A percentile compares a stretch with the other conserved stretches of the same genome.
Conservation (phyloP, 2,329 filamentous ascomycete genomes). For the Aspergillus sojae region DNA sequence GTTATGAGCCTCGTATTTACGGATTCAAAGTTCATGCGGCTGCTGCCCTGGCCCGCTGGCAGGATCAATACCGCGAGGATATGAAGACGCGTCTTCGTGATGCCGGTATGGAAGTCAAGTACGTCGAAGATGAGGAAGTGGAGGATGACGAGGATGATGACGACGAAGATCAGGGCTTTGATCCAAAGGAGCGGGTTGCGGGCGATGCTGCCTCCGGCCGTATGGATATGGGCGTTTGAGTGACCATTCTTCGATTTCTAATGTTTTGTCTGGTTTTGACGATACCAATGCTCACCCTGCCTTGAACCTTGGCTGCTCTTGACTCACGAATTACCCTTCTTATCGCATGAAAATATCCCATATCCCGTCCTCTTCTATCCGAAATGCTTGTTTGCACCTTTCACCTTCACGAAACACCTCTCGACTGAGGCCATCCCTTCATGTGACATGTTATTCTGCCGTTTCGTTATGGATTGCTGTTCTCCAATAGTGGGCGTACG, state of each 20-base stretch:
- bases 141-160: slow-evolving; percentile 49
- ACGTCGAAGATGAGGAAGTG: slow-evolving; percentile 68
- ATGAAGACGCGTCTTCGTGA: slow-evolving; percentile 78
- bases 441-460: slow-evolving; percentile 6
- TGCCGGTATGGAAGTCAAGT: slow-evolving; percentile 72
- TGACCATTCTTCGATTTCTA: background rate
- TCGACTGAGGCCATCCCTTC: background rate
- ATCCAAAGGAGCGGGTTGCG: slow-evolving; percentile 26
- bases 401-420: background rate
- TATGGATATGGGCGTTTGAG: slow-evolving; percentile 42
- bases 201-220: slow-evolving; percentile 37
- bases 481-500: slow-evolving; percentile 30
- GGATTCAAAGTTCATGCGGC: slow-evolving; percentile 94
- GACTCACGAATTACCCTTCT: background rate
- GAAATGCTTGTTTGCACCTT: background rate
- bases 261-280: slow-evolving; percentile 1
- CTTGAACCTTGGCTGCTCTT: background rate
- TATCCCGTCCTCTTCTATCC: background rate
- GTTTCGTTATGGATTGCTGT: slow-evolving; percentile 3
- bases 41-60: slow-evolving; percentile 88
- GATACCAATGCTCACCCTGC: slow-evolving; percentile 5
- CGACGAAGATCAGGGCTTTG: slow-evolving; percentile 28
- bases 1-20: slow-evolving; percentile 88
- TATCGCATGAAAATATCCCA: background rate
- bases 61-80: slow-evolving; percentile 76